Conservation (phyloP, 805 yeast species). For the Candida ponderosae region DNA sequence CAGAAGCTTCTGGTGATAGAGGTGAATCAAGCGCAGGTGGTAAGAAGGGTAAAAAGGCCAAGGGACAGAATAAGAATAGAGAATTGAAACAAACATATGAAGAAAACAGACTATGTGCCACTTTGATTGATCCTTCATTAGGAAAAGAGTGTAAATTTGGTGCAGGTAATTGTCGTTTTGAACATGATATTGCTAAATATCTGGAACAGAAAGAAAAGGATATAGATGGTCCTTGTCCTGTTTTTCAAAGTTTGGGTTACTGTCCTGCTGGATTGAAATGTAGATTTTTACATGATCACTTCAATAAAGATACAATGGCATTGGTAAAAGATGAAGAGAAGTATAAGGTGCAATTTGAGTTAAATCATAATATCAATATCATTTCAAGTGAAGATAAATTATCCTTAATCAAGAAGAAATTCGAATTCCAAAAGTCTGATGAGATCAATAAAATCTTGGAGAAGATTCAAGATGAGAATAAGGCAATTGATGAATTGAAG, state of each 20-base stretch:
- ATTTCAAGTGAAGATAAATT: conserved; percentile 35
- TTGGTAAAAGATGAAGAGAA: conserved; percentile 36
- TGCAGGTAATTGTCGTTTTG: conserved; percentile 61
- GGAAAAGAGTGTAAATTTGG: conserved; percentile 51
- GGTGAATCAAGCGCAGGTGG: conserved; percentile 36
- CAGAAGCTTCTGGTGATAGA: conserved; percentile 33
- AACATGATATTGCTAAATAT: conserved; percentile 68
- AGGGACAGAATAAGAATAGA: conserved; percentile 83
- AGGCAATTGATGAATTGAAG: conserved; percentile 26
- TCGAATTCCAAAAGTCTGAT: conserved; percentile 50
- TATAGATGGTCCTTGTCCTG: conserved; percentile 77
- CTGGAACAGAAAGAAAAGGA: conserved; percentile 62
- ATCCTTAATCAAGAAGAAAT: conserved; percentile 40
- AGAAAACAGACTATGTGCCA: conserved; percentile 55
- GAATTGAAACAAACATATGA: conserved; percentile 67
- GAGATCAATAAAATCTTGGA: conserved; percentile 58
- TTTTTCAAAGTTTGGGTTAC: conserved; percentile 68
- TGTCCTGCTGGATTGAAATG: conserved; percentile 94
- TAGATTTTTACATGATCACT: conserved; percentile 80
- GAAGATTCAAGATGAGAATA: conserved; percentile 34
- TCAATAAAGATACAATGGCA: conserved; percentile 34
- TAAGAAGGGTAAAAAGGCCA: conserved; percentile 36
- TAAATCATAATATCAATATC: conserved; percentile 57
- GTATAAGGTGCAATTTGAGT: conserved; percentile 24
- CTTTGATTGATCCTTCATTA: conserved; percentile 47